Evolutionary conservation across 2,329 filamentous ascomycete species (phyloP), one percentile per base, ranked within the genome.

Genomic region (Penicillium frequentans): DNA sequence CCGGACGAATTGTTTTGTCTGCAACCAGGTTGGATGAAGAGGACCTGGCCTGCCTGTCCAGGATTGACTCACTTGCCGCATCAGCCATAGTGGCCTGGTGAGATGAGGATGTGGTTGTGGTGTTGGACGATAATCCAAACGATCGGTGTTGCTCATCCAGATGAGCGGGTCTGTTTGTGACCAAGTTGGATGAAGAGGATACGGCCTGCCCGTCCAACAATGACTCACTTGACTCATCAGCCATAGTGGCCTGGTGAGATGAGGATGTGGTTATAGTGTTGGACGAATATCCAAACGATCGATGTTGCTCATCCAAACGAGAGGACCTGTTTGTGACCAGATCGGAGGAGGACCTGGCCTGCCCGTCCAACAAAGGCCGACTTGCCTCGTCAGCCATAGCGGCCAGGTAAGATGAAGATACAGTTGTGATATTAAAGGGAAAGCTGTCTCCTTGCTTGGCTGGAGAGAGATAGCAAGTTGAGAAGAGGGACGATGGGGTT

Each of bases 241-340:
- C 65, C 73, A 75, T 75, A 45, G 55, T 57, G 64, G 67, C 65
- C 54, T 43, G 39, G 13, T 27, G 26, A 29, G 19, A 13, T 11
- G 11, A 29, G 24, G 21, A 29, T 46, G 2, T 33, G 2, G 31
- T 16, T 7, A 16, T 33, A 11, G 31, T 33, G 31, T 79, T 76
- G 21, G 75, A 76, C 11, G 74, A 71, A 14, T 73, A 55, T 54
- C 72, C 67, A 48, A 71, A 76, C n/a, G 72, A 64, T 53, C 52
- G 63, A 24, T 50, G 59, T 45, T 57, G 55, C 37, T 60, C 55
- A 49, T 68, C 54, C 24, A 55, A 50, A 46, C 50, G 58, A 52
- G 63, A 53, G 39, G 60, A 46, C 27, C 63, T 59, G 11, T 54
- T 57, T 3, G 62, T 62, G 19, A 58, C 52, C 39, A 62, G 56